These are phyloP conservation scores for Cymbidium sinense DNA, from an alignment of 106 monocot species.

Conservation along the genomic window DNA sequence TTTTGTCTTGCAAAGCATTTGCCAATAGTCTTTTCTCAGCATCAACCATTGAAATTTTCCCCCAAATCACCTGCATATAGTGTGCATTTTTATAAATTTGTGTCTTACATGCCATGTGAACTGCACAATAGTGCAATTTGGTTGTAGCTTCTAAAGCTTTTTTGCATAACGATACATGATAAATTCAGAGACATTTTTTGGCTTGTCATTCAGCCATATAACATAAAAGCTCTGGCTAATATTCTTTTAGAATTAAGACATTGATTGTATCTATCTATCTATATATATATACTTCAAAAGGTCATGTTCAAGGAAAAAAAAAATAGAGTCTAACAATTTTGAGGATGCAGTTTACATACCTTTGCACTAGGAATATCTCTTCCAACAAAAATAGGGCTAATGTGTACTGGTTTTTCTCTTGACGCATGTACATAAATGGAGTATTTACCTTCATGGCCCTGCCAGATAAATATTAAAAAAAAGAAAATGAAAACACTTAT, in stretches of 20 bases:
- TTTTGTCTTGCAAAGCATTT: conserved; percentile 58
- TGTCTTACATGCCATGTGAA: no score
- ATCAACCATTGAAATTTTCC: conserved; percentile 70
- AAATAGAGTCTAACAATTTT: not conserved
- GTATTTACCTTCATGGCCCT: conserved; percentile 64
- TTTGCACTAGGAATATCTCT: conserved; percentile 71
- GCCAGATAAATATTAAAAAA: not conserved
- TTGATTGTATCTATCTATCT: not conserved
- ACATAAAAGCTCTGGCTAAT: not conserved
- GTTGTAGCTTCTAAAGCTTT: no score
- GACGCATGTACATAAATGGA: conserved; percentile 96
- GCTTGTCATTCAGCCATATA: no score
- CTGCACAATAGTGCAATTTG: no score
- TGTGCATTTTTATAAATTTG: not conserved
- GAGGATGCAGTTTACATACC: conserved; percentile 34
- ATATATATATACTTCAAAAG: not conserved
- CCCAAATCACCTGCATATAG: conserved; percentile 57
- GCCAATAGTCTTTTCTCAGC: conserved; percentile 75
- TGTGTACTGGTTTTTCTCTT: conserved; percentile 70
- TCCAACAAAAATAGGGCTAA: conserved; percentile 57
- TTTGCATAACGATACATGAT: no score
- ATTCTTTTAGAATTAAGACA: not conserved
- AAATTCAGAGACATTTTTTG: no score
- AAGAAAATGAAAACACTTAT: not conserved
- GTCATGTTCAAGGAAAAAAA: not conserved